These are phyloP conservation scores for Plasmodium blacklocki DNA, from an alignment of 169 alveolate species.

Conservation along the genomic window DNA sequence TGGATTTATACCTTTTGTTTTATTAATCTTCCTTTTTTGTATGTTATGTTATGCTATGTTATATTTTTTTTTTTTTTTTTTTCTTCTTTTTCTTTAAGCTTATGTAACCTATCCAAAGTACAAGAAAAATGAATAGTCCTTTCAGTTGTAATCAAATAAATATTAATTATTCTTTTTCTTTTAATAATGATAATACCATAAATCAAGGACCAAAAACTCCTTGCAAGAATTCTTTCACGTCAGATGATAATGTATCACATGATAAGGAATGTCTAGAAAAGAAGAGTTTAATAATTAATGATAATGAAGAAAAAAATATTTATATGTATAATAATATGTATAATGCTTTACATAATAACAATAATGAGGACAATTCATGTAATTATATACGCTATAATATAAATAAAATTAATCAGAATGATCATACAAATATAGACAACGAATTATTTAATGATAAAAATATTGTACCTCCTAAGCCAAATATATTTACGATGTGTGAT, in stretches of 20 bases:
- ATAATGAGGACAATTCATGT: not conserved
- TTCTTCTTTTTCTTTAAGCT: not conserved
- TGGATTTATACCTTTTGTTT: too few relatives aligned
- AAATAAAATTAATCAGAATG: too few relatives aligned
- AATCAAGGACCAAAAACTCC: not conserved
- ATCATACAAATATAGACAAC: too few relatives aligned
- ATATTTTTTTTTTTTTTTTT: not conserved
- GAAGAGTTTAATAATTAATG: not conserved
- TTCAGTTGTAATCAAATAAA: constrained; percentile 15
- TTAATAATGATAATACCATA: constrained; percentile 5
- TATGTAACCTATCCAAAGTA: not conserved
- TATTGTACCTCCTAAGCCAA: too few relatives aligned
- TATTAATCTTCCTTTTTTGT: not conserved
- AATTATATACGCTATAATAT: not conserved
- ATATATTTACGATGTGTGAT: too few relatives aligned
- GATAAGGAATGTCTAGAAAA: constrained; percentile 9
- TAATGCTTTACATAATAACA: constrained; percentile 9
- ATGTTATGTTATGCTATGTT: not conserved
- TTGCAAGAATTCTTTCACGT: not conserved
- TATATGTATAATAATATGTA: constrained; percentile 25
- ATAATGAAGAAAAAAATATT: constrained; percentile 14
- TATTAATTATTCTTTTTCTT: constrained; percentile 23
- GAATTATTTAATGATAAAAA: too few relatives aligned
- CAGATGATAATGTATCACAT: not conserved
- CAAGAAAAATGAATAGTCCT: constrained; percentile 24